Percentiles rank a stretch among this genome's conserved stretches.
These are phyloP conservation scores for Stereocaulon alpinum DNA, from an alignment of 495 filamentous ascomycete species.

Conservation along the genomic window DNA sequence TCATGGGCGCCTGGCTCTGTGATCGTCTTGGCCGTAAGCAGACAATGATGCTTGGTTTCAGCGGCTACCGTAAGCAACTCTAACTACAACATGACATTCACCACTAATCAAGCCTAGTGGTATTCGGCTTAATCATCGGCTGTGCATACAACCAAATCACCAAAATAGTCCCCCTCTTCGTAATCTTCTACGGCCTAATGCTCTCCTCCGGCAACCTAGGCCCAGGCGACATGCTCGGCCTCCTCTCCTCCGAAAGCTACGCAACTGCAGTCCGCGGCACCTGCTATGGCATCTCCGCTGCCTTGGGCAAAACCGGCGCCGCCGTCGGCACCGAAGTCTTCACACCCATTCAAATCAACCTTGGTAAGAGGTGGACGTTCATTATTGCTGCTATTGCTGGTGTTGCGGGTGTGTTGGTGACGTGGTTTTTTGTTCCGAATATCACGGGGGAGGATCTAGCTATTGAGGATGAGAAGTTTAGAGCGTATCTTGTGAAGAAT, in stretches of 20 bases:
- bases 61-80: slow-evolving; percentile 27
- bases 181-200: slow-evolving; percentile 46
- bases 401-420: slow-evolving; percentile 40
- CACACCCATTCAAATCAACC: slow-evolving; percentile 32
- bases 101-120: slow-evolving; percentile 12
- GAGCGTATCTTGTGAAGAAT: slow-evolving; percentile 35
- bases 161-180: slow-evolving; percentile 42
- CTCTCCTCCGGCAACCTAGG: slow-evolving; percentile 41
- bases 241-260: slow-evolving; percentile 41
- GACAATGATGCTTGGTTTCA: slow-evolving; percentile 46
- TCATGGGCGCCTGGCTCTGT: slow-evolving; percentile 40
- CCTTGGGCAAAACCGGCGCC: slow-evolving; percentile 41
- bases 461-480: slow-evolving; percentile 35
- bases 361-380: slow-evolving; percentile 43
- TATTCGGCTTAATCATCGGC: slow-evolving; percentile 45
- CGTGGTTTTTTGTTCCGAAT: slow-evolving; percentile 42
- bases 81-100: neutral
- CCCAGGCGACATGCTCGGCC: slow-evolving; percentile 41
- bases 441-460: slow-evolving; percentile 36
- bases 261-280: slow-evolving; percentile 42
- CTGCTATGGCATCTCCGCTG: slow-evolving; percentile 43
- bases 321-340: slow-evolving; percentile 45
- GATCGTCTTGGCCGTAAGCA: slow-evolving; percentile 38
- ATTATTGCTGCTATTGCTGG: slow-evolving; percentile 44
- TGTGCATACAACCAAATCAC: slow-evolving; percentile 38